Conservation (phyloP, 306 rosid species). For the Elaeagnus macrophylla region DNA sequence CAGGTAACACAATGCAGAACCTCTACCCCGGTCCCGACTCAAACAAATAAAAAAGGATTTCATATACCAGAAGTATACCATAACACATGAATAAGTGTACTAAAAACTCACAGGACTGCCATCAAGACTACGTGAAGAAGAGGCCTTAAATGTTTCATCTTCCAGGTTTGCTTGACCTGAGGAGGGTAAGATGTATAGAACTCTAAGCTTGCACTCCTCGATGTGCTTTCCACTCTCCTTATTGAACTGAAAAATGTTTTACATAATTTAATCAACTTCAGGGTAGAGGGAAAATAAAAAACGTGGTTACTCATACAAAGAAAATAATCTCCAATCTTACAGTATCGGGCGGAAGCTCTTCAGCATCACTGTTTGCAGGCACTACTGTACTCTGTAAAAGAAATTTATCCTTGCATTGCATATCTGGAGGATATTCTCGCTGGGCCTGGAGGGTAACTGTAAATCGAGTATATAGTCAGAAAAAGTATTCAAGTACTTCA, state of each 20-base stretch:
- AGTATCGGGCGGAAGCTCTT: constrained; percentile 67
- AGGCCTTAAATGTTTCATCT: constrained; percentile 40
- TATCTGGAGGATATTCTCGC: constrained; percentile 73
- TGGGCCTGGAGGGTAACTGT: constrained; percentile 95
- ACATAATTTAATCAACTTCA: constrained; percentile 8
- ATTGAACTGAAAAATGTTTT: constrained; percentile 46
- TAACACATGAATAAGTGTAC: not conserved
- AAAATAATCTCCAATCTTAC: constrained; percentile 34
- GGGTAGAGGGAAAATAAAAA: constrained; percentile 2
- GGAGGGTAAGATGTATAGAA: constrained; percentile 39
- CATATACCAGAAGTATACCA: not conserved
- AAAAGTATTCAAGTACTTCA: not conserved
- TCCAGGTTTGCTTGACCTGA: constrained; percentile 48
- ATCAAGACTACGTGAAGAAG: constrained; percentile 35
- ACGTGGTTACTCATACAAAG: constrained; percentile 10
- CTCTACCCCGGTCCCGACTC: not conserved
- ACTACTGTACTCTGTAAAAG: constrained; percentile 82
- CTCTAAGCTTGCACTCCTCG: constrained; percentile 87
- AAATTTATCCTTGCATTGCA: constrained; percentile 90
- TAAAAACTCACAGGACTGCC: constrained; percentile 52
- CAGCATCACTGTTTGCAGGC: constrained; percentile 57
- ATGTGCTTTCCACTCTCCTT: constrained; percentile 73
- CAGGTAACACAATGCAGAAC: not conserved
- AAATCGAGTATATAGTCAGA: constrained; percentile 25
- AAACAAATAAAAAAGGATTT: not conserved